Evolutionary conservation across 2,329 filamentous ascomycete genomes (phyloP).

Genomic region (Beauveria varroae): DNA sequence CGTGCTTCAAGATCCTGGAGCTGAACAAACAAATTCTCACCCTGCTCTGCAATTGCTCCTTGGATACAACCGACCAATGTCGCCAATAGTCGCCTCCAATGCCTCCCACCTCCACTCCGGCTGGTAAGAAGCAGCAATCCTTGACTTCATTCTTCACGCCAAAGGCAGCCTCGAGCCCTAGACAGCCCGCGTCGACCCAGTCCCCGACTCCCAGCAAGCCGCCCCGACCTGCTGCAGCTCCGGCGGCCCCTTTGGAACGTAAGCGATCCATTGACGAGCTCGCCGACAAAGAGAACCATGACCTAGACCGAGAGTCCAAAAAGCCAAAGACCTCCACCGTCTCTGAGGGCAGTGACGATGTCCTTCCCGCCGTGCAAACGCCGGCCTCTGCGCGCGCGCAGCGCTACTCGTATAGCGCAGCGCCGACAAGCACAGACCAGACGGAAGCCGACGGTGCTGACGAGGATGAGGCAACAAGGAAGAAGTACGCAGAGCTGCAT

Average conservation of each 20-base stretch:
- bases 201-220: conserved; percentile 20
- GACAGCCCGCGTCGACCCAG: conserved; percentile 20
- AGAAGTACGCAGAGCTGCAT: conserved; percentile 65
- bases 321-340: conserved; percentile 27
- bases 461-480: conserved; percentile 42
- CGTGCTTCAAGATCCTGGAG: not conserved
- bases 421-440: conserved; percentile 27
- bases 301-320: not conserved
- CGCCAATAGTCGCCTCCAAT: conserved; percentile 17
- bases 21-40: not conserved
- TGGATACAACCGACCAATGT: not conserved
- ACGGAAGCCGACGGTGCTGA: conserved; percentile 35
- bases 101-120: conserved; percentile 30
- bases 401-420: conserved; percentile 11
- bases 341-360: conserved; percentile 38
- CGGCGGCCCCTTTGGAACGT: conserved; percentile 32
- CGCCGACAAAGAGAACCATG: conserved; percentile 9
- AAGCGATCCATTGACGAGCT: conserved; percentile 32
- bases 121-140: conserved; percentile 65
- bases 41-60: not conserved
- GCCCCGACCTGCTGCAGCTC: conserved; percentile 42
- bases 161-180: conserved; percentile 38
- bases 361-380: conserved; percentile 21
- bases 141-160: conserved; percentile 81
- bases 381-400: conserved; percentile 5